Percentiles rank a stretch among this genome's conserved stretches.
phyloP scores from a whole-genome alignment of 345 rosid genomes.

The Eucalyptus curtisii region DNA sequence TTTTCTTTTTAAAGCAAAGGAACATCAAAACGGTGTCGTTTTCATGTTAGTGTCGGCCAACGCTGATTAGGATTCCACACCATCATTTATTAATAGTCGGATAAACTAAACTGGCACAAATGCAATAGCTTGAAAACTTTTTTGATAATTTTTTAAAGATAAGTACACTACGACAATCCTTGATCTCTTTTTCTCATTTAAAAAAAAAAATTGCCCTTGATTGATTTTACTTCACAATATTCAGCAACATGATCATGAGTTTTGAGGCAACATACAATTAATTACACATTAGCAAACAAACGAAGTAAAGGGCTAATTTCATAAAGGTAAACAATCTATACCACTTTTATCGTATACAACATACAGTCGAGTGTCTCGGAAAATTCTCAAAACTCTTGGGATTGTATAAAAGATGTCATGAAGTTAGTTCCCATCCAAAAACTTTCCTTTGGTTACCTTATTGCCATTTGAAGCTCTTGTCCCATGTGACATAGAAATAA shows the following conservation, averaged over 20 bases:
- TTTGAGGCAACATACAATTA: not conserved
- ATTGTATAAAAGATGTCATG: not conserved
- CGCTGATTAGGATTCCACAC: not conserved
- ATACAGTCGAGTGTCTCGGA: not conserved
- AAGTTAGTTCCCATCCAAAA: not conserved
- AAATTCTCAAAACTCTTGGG: not conserved
- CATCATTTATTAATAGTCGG: not conserved
- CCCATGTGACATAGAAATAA: not conserved
- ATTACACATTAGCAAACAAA: not conserved
- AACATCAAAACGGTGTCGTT: too few relatives aligned
- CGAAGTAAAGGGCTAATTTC: not conserved
- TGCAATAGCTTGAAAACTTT: too few relatives aligned
- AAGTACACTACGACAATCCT: not conserved
- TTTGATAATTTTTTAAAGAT: too few relatives aligned
- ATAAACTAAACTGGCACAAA: too few relatives aligned
- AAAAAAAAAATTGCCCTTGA: not conserved
- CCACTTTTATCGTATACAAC: not conserved
- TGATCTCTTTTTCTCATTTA: not conserved
- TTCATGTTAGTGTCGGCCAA: not conserved
- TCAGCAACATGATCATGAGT: not conserved
- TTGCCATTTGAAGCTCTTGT: not conserved
- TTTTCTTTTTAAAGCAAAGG: too few relatives aligned
- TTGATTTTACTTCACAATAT: not conserved
- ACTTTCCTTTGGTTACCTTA: not conserved
- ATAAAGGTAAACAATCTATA: not conserved